A percentile compares a stretch with the other conserved stretches of the same genome.
phyloP scores from a whole-genome alignment of 139 green algal species.

The Picochlorum sp. region DNA sequence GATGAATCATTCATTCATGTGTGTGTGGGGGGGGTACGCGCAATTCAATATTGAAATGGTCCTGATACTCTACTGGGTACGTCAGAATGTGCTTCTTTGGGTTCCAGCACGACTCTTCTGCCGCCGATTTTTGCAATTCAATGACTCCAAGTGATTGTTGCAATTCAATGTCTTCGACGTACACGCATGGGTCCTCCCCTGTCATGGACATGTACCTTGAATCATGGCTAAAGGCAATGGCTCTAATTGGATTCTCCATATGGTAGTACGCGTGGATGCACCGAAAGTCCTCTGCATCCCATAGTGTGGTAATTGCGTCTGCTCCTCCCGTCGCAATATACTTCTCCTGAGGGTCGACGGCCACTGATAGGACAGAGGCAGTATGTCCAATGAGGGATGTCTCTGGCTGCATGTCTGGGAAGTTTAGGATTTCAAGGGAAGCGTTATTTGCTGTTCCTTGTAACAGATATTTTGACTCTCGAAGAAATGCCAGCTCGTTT shows the following conservation, averaged over 20 bases:
- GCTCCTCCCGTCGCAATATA: constrained; percentile 23
- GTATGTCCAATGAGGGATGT: constrained; percentile 18
- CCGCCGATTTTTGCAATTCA: neutral
- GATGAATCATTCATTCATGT: no score
- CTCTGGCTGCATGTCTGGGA: constrained; percentile 12
- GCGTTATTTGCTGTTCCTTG: constrained; percentile 13
- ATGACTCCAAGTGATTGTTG: constrained; percentile 1
- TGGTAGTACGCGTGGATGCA: constrained; percentile 16
- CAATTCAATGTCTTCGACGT: constrained; percentile 25
- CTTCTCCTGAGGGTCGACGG: constrained; percentile 11
- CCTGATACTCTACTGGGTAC: neutral
- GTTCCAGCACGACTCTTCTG: constrained; percentile 24
- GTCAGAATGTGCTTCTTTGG: constrained; percentile 19
- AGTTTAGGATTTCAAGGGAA: constrained; percentile 18
- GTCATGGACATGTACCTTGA: constrained; percentile 27
- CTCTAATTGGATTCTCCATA: constrained; percentile 20
- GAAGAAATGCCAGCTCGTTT: constrained; percentile 19
- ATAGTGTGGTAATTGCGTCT: constrained; percentile 25
- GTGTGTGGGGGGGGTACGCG: no score
- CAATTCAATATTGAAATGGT: constrained; percentile 5
- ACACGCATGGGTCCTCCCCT: constrained; percentile 19
- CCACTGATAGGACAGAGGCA: constrained; percentile 10
- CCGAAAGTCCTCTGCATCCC: constrained; percentile 21
- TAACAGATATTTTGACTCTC: constrained; percentile 5
- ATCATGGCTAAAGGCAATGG: constrained; percentile 27